Evolutionary conservation across 2,329 filamentous ascomycete genomes (phyloP), one percentile per base, ranked within the genome.

Genomic region (Fusarium torulosum): DNA sequence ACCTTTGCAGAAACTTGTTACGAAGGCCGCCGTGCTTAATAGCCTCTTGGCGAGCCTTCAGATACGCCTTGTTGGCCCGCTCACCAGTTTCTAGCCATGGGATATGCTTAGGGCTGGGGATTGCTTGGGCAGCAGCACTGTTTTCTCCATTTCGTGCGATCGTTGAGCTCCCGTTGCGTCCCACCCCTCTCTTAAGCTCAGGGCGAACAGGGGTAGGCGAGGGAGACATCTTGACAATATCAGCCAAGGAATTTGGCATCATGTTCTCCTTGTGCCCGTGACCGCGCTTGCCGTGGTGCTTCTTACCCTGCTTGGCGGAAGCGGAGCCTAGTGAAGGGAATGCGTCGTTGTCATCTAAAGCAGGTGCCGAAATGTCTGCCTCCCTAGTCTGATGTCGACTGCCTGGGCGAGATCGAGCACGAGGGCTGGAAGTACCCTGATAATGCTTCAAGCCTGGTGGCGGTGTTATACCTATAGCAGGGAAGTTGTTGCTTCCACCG

Each of bases 1-100:
- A 95, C 93, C 93, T 97, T 79, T 97, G 95, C 54, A 99, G 81
- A 74, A 98, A 99, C 77, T 98, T 98, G 79, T 98, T 99, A 66
- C 96, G 88, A 76, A 97, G 87, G 71, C 94, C 96, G 70, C 96
- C 96, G 77, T 99, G 96, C 80, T 97, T 97, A 78, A 99, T 97
- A 59, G 96, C 96, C 80, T 98, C 95, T 75, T 94, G 92, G 53
- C 96, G 91, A 71, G 94, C 93, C 81, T 97, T 97, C 71, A 99
- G 87, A 77, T 99, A 99, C 23, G 93, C 91, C 79, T 94, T 94
- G 78, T 99, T 98, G 68, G 93, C 93, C 67, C 88, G 89, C 53
- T 95, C 90, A 21, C 96, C 96, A 4, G 96, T 98, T 79, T 97
- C 95, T 6, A 98, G 82, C 96, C 96, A 99, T 1, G 96, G 96